A percentile compares a stretch with the other conserved stretches of the same genome.
Conservation (phyloP, 108 stramenopile genomes). For the Pseudonitzschia multiseries region DNA sequence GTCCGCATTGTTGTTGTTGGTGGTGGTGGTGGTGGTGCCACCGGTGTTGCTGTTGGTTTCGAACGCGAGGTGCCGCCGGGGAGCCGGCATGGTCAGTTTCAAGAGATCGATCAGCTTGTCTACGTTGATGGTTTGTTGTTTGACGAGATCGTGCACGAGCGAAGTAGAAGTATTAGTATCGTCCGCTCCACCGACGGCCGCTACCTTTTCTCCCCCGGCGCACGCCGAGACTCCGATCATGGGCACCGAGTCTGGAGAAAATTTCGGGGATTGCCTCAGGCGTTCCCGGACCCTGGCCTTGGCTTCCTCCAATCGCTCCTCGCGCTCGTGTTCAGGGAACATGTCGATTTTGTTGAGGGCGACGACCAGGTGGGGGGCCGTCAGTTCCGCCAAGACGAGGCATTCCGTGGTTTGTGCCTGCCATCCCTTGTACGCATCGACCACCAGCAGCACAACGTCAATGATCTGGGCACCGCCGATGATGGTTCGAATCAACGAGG, state of each 20-base stretch:
- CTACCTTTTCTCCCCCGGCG: constrained; percentile 92
- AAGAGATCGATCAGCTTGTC: constrained; percentile 64
- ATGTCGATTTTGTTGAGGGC: constrained; percentile 93
- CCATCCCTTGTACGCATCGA: constrained; percentile 97
- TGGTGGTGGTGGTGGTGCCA: too few relatives aligned
- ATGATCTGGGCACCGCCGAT: constrained; percentile 98
- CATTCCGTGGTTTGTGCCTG: constrained; percentile 99
- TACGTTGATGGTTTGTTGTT: constrained; percentile 61
- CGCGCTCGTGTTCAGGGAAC: constrained; percentile 75
- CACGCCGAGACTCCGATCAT: constrained; percentile 88
- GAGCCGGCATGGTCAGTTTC: constrained; percentile 60
- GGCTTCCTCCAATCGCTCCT: constrained; percentile 55
- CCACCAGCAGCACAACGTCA: constrained; percentile 93
- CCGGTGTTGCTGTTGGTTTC: constrained; percentile 1
- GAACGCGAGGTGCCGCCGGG: constrained; percentile 39
- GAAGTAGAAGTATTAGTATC: too few relatives aligned
- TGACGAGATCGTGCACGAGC: constrained; percentile 4
- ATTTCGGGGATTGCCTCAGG: constrained; percentile 58
- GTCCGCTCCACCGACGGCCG: constrained; percentile 48
- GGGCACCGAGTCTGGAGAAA: constrained; percentile 52
- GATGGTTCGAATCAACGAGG: constrained; percentile 96
- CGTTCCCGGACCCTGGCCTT: constrained; percentile 59
- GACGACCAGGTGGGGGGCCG: constrained; percentile 82
- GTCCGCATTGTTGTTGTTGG: constrained; percentile 28
- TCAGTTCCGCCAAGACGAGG: constrained; percentile 96